Evolutionary conservation across 805 yeast species (phyloP).

Genomic region (Zygotorulaspora sp.): DNA sequence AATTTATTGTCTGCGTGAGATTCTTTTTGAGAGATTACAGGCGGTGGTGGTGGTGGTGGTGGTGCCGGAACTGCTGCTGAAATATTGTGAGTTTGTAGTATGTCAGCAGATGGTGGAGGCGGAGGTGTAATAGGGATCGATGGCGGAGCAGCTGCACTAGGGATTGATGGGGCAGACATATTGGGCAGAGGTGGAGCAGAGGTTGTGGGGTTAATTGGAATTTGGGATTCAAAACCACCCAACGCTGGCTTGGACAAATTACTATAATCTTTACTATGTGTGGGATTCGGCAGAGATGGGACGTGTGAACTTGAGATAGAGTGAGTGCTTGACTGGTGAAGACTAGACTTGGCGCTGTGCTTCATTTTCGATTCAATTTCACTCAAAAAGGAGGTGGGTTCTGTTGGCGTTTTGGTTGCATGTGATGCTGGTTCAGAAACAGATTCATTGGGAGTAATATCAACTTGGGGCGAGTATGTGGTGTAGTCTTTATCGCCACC

Average conservation of each 20-base stretch:
- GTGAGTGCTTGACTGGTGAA: constrained; percentile 7
- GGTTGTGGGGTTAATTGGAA: constrained; percentile 5
- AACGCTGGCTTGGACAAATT: constrained; percentile 8
- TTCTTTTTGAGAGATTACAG: not conserved
- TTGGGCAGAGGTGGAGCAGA: constrained; percentile 23
- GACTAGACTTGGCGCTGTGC: constrained; percentile 7
- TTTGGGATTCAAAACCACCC: constrained; percentile 12
- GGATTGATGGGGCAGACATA: constrained; percentile 31
- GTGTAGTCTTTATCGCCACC: constrained; percentile 34
- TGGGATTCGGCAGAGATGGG: constrained; percentile 12
- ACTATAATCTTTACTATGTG: constrained; percentile 10
- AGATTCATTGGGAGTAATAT: too few relatives aligned
- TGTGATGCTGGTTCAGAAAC: constrained; percentile 21
- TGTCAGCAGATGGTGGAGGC: constrained; percentile 9
- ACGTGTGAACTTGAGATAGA: constrained; percentile 18
- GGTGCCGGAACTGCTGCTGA: constrained; percentile 17
- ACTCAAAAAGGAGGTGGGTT: constrained; percentile 23
- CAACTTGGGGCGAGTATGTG: constrained; percentile 23
- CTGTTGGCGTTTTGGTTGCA: constrained; percentile 19
- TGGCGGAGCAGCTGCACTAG: constrained; percentile 18
- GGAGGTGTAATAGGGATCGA: constrained; percentile 23
- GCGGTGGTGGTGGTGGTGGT: constrained; percentile 20
- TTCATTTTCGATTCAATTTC: constrained; percentile 31
- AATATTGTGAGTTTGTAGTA: not conserved
- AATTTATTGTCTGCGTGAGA: constrained; percentile 1